These are phyloP conservation scores for cucumber (Cucumis sativus) DNA, from an alignment of 306 rosid species.

Conservation along the genomic window DNA sequence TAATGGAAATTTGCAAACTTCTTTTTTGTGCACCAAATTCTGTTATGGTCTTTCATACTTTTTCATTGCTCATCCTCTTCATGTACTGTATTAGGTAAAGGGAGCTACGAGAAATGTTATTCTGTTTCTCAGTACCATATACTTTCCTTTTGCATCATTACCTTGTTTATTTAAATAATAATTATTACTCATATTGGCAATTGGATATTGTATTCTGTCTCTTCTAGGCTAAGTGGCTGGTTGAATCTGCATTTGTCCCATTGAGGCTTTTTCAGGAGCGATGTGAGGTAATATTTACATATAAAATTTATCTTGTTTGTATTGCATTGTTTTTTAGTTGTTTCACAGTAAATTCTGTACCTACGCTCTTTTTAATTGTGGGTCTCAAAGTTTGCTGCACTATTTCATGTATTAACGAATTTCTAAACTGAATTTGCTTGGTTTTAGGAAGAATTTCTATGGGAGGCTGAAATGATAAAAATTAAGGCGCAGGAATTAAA, in stretches of 20 bases:
- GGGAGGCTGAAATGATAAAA: slow-evolving; percentile 96
- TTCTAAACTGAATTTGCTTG: neutral
- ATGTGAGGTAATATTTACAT: slow-evolving; percentile 53
- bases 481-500: slow-evolving; percentile 92
- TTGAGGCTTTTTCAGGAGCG: slow-evolving; percentile 90
- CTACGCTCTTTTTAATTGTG: neutral
- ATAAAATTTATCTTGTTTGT: neutral
- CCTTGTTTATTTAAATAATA: neutral
- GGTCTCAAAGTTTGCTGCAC: neutral
- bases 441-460: slow-evolving; percentile 83
- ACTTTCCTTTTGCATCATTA: neutral
- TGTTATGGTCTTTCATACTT: neutral
- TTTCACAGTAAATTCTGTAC: slow-evolving; percentile 6
- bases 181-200: neutral
- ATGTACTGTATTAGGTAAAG: neutral
- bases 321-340: neutral
- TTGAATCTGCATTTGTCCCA: slow-evolving; percentile 71
- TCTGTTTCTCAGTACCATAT: neutral
- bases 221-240: slow-evolving; percentile 88
- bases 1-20: neutral
- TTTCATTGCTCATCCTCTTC: neutral
- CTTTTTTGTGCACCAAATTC: neutral
- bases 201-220: neutral
- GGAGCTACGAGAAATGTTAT: neutral
- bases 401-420: neutral